Evolutionary conservation across 768 basidiomycete species (phyloP), one percentile per base, ranked within the genome.

Genomic region (Mycena filopes): DNA sequence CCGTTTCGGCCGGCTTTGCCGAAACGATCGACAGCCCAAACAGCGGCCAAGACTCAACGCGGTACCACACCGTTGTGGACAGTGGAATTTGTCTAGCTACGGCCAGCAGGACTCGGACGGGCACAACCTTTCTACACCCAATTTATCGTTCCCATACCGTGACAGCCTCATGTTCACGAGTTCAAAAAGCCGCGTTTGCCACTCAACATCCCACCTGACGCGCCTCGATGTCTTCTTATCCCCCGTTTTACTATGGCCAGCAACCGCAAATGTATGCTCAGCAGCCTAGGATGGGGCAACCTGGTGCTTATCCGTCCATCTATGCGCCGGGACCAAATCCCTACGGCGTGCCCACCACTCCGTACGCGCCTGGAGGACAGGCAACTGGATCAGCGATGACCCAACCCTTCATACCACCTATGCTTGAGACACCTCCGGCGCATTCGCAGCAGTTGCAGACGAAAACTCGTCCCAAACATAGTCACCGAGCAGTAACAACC

Each of bases 211-310:
- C 54, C 47, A 66, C 33, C 60, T 66, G n/a, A 60, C 46, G 43
- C 58, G 43, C 58, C 55, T 18, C 38, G 33, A 66, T 66, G 65
- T 42, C 65, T 33, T 42, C 65, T 33, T 72, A 55, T 55, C 55
- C 62, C 33, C 62, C 50, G 2, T 74, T 66, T 68, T 68, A 62
- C 51, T 61, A 67, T 67, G 65, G 25, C 36, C 36, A 36, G 36
- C 36, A 3, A 15, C 48, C 53, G 50, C 66, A 64, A 47, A 55
- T 60, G 21, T 69, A 71, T 45, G 23, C 62, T 47, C 67, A 78
- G 26, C 79, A 80, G 49, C 74, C 81, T 26, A 77, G 79, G 64
- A 75, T 76, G 69, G 75, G 74, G 36, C 69, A 78, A 50, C 70
- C 72, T 25, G 78, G 78, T 48, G 81, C 80, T 29, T 81, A 83